These are phyloP conservation scores for Lentinula sp. DNA, from an alignment of 768 basidiomycete species.

Conservation along the genomic window DNA sequence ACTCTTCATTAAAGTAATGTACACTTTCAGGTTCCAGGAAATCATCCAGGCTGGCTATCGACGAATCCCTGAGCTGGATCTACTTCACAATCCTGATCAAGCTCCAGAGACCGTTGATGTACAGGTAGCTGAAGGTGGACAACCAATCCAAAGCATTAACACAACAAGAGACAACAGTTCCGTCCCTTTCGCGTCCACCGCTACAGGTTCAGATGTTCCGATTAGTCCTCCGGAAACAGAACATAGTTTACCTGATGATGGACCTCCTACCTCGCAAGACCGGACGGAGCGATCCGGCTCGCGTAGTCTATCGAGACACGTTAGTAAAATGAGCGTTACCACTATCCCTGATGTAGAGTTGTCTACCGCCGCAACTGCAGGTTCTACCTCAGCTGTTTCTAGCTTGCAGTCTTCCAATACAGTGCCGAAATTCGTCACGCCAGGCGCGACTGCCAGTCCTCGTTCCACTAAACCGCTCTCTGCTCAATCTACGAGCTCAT, in stretches of 20 bases:
- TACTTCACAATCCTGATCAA: background rate
- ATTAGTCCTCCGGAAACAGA: conserved; percentile 1
- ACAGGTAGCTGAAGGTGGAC: background rate
- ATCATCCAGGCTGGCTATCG: conserved; percentile 69
- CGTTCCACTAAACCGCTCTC: background rate
- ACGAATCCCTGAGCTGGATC: conserved; percentile 4
- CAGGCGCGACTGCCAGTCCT: background rate
- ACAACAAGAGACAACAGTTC: background rate
- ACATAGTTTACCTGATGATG: background rate
- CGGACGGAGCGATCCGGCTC: background rate
- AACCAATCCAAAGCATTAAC: background rate
- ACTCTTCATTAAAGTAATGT: background rate
- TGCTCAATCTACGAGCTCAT: background rate
- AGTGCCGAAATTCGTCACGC: background rate
- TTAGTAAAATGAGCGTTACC: background rate
- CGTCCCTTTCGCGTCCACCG: background rate
- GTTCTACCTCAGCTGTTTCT: background rate
- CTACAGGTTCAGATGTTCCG: background rate
- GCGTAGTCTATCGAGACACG: background rate
- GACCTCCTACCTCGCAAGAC: background rate
- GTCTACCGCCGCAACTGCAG: background rate
- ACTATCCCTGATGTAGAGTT: background rate
- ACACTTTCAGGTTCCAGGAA: conserved; percentile 37
- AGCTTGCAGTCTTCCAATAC: background rate
- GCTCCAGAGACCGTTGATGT: background rate